phyloP scores from a whole-genome alignment of 257 asterid genomes.

The Petunia axillaris region DNA sequence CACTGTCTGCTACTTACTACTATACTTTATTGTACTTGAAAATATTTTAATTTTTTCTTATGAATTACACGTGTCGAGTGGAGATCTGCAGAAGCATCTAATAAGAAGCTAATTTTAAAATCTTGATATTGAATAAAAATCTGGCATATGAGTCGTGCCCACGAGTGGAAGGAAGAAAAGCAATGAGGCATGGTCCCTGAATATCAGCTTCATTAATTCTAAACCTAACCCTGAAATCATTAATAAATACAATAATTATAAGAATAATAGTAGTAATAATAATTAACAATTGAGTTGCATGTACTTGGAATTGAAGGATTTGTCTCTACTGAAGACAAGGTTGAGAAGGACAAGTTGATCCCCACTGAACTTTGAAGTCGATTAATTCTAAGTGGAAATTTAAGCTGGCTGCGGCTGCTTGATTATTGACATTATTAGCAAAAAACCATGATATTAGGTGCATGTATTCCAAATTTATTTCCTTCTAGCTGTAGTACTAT shows the following conservation, averaged over 20 bases:
- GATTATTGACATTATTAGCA: constrained; percentile 3
- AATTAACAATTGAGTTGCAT: constrained; percentile 15
- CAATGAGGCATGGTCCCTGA: constrained; percentile 54
- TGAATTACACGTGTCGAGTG: constrained; percentile 24
- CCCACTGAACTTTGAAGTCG: constrained; percentile 43
- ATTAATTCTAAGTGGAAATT: constrained; percentile 21
- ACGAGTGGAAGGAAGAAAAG: constrained; percentile 49
- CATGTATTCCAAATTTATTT: not conserved
- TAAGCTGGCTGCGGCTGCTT: not conserved
- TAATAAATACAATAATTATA: constrained; percentile 29
- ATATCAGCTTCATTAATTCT: constrained; percentile 43
- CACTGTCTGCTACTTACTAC: constrained; percentile 5
- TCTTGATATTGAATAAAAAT: constrained; percentile 8
- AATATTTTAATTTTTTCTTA: not conserved
- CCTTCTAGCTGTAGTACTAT: not conserved
- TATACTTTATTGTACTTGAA: not conserved
- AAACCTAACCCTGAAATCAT: constrained; percentile 13
- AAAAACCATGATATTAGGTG: not conserved
- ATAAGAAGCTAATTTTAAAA: constrained; percentile 4
- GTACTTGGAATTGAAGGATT: constrained; percentile 28
- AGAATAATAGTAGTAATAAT: constrained; percentile 13
- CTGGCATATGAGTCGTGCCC: constrained; percentile 68
- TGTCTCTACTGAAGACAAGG: constrained; percentile 60
- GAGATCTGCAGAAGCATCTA: constrained; percentile 24
- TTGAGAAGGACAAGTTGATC: constrained; percentile 55